These are phyloP conservation scores for Mrakia hoshinonis DNA, from an alignment of 768 basidiomycete species.

Conservation along the genomic window DNA sequence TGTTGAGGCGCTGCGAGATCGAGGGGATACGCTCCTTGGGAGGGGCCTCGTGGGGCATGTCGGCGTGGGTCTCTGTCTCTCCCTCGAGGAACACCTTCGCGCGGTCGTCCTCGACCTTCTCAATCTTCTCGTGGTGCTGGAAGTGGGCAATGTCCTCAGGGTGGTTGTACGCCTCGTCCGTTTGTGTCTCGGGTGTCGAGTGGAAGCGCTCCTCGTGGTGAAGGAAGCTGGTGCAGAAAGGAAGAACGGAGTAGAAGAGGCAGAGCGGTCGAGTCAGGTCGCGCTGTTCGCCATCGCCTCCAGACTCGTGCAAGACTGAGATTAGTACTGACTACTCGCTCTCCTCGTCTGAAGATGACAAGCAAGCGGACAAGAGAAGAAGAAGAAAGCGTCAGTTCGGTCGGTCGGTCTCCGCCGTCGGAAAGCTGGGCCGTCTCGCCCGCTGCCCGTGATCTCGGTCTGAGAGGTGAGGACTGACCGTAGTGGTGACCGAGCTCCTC, in stretches of 20 bases:
- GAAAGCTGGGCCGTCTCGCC: too few relatives aligned
- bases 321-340: slow-evolving; percentile 42
- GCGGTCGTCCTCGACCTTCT: slow-evolving; percentile 21
- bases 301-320: not conserved
- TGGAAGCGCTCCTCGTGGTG: slow-evolving; percentile 96
- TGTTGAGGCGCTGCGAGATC: slow-evolving; percentile 1
- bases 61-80: slow-evolving; percentile 29
- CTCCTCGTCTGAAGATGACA: slow-evolving; percentile 41
- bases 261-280: too few relatives aligned
- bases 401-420: too few relatives aligned
- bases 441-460: too few relatives aligned
- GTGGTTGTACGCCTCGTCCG: slow-evolving; percentile 86
- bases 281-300: not conserved
- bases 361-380: not conserved
- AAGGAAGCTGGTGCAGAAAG: slow-evolving; percentile 35
- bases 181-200: slow-evolving; percentile 93
- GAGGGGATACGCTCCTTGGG: not conserved
- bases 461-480: too few relatives aligned
- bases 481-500: slow-evolving; percentile 41
- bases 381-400: not conserved
- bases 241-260: not conserved
- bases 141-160: slow-evolving; percentile 50
- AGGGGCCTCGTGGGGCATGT: slow-evolving; percentile 20
- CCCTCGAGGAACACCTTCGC: slow-evolving; percentile 25
- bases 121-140: slow-evolving; percentile 25